These are phyloP conservation scores for Cupressus sempervirens DNA, from an alignment of 75 land plant genomes.

Conservation along the genomic window DNA sequence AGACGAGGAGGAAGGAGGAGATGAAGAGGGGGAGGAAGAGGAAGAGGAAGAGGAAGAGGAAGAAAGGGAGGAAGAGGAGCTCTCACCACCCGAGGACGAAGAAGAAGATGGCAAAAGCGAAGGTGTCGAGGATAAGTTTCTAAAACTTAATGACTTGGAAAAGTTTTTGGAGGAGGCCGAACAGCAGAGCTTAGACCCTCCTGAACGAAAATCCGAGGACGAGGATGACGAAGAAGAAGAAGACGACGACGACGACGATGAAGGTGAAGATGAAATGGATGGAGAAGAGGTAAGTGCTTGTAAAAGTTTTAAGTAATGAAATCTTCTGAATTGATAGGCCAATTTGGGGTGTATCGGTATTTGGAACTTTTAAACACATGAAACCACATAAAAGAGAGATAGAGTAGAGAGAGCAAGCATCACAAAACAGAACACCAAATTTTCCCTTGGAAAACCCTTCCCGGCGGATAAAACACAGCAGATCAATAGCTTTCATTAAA, in stretches of 20 bases:
- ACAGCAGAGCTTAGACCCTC: constrained; percentile 44
- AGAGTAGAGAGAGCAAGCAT: too few relatives aligned
- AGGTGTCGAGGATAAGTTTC: constrained; percentile 66
- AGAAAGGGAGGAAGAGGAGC: neutral
- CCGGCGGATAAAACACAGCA: too few relatives aligned
- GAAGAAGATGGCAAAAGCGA: constrained; percentile 19
- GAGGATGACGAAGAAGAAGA: constrained; percentile 27
- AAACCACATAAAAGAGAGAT: too few relatives aligned
- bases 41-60: neutral
- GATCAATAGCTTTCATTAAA: too few relatives aligned
- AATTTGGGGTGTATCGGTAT: too few relatives aligned
- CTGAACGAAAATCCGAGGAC: constrained; percentile 21
- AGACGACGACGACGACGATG: constrained; percentile 19
- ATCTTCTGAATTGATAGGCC: too few relatives aligned
- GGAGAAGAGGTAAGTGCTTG: neutral
- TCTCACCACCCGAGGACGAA: constrained; percentile 14
- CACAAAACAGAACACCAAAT: too few relatives aligned
- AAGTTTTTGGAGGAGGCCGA: constrained; percentile 72
- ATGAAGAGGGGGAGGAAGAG: neutral
- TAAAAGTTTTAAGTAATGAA: too few relatives aligned
- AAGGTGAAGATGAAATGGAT: constrained; percentile 4
- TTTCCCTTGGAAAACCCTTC: too few relatives aligned
- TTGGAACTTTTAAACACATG: too few relatives aligned
- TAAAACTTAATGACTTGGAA: constrained; percentile 72
- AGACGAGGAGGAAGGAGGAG: neutral